Evolutionary conservation across 2,329 filamentous ascomycete species (phyloP), one percentile per base, ranked within the genome.

Genomic region (Aspergillus fischeri): DNA sequence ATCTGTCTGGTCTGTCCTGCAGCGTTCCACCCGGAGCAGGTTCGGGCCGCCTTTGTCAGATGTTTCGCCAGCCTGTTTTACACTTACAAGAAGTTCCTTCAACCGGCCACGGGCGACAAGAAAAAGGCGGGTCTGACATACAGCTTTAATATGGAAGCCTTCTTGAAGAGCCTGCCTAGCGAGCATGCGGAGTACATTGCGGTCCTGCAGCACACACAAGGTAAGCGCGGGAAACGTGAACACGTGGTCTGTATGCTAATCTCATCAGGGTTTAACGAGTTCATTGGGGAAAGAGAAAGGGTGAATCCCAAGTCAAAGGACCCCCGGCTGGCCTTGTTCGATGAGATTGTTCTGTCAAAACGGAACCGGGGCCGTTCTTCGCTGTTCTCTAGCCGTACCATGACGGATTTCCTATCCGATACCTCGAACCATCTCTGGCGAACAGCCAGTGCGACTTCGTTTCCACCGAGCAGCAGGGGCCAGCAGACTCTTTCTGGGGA

Each of bases 1-100:
- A 81, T 88, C 48, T 84, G 81, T 60, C 70, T 88, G n/a, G 83
- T 86, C 14, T 89, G 86, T 67, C 83, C 86, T n/a, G 79, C 81
- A 14, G 85, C 85, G 2, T 89, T 89, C 75, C 81, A 85, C 59
- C 80, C 85, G 7, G 85, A 88, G 61, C 86, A 88, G 69, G 78
- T 89, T 45, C 83, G 85, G 20, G 86, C 86, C 17, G 86, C 86
- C 0, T 89, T 89, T 66, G 85, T 87, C 32, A 79, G 86, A 65
- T 88, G 85, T 72, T 88, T 89, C 64, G 86, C 86, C 32, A 87
- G 85, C 64, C 75, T 89, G 56, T 80, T 89, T 61, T 88, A 88
- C 72, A 89, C 86, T 0, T 89, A 89, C 67, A 83, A 86, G 55
- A 83, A 84, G 63, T 87, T 81, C 66, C 77, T 89, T 59, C 71